Base-by-base conservation (phyloP, 2,329 filamentous ascomycete genomes). In the Parasarocladium wereldwijsianum region DNA sequence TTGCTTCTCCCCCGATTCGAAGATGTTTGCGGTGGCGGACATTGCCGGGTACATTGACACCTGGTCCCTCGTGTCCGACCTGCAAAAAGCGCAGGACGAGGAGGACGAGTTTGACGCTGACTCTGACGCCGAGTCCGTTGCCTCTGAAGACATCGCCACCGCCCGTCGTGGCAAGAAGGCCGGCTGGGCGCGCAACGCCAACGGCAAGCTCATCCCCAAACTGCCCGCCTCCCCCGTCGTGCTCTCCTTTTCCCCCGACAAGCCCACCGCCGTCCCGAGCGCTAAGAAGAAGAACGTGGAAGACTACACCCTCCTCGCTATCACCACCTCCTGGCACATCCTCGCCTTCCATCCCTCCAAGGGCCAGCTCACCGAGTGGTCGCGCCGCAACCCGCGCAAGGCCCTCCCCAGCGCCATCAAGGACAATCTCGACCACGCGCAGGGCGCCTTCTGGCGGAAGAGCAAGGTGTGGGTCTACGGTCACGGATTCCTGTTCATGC, bases 391-490 rank as follows among this genome's bases (percentile, higher is more conserved):
- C 49, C 76, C 78, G 4, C 70, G 76, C n/a, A 66, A 69, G 11
- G 69, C 66, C 34, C 70, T 94, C 13, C 90, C 85, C 0, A 60
- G 64, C 3, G 69, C 80, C 27, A 87, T 92, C 49, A 70, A 66
- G 33, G 70, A 74, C 38, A 68, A 85, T 15, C 71, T 77, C 35
- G 85, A 93, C 48, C 65, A 82, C 24, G 79, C 79, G 32, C 87
- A 87, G 60, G 86, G 85, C 4, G 74, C 76, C 16, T 52, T 93
- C 22, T 96, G 87, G 86, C 80, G 92, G 46, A 62, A 77, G 1
- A 60, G 62, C 17, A 70, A 87, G 10, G 55, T 87, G 6, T 96
- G 87, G 84, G 57, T 96, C 13, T 94, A 93, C 45, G 86, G 87
- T 6, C 70, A 73, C 23, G 76, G 70, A 1, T 96, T 85, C 66